Evolutionary conservation across 495 filamentous ascomycete genomes (phyloP).

Genomic region (Aspergillus coremiiformis): DNA sequence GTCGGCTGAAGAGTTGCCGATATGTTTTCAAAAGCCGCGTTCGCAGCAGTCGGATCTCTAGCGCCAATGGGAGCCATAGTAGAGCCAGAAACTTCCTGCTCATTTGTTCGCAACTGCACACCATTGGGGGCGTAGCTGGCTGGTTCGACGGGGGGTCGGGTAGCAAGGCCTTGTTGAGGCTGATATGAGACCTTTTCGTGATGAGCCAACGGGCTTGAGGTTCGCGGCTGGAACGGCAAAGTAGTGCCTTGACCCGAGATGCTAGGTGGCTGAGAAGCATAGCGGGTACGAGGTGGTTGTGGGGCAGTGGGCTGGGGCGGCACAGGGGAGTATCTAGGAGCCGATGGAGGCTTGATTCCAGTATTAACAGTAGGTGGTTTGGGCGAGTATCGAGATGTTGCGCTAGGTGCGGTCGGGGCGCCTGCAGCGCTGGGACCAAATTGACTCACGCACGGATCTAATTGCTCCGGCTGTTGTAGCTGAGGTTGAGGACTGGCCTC

Average conservation of each 20-base stretch:
- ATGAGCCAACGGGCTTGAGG: slow-evolving; percentile 77
- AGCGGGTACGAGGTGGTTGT: slow-evolving; percentile 35
- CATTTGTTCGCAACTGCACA: slow-evolving; percentile 12
- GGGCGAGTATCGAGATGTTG: slow-evolving; percentile 36
- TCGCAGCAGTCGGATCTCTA: neutral
- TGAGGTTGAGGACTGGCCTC: slow-evolving; percentile 22
- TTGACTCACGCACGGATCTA: slow-evolving; percentile 54
- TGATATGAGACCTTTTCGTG: slow-evolving; percentile 40
- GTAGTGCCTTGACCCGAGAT: slow-evolving; percentile 40
- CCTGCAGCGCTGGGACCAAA: slow-evolving; percentile 14
- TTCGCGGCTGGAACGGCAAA: slow-evolving; percentile 72
- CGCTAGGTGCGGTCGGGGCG: slow-evolving; percentile 27
- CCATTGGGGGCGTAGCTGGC: slow-evolving; percentile 21
- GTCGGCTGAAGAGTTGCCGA: slow-evolving; percentile 15
- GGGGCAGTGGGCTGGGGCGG: slow-evolving; percentile 40
- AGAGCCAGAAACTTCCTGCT: slow-evolving; percentile 14
- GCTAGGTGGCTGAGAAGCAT: slow-evolving; percentile 43
- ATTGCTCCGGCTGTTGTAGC: slow-evolving; percentile 48
- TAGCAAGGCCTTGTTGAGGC: slow-evolving; percentile 18
- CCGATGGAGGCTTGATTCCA: slow-evolving; percentile 26
- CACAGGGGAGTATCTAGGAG: slow-evolving; percentile 34
- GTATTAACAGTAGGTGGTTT: slow-evolving; percentile 28
- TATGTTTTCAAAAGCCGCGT: slow-evolving; percentile 3
- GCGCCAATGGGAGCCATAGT: slow-evolving; percentile 3
- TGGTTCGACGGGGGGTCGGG: slow-evolving; percentile 23